Evolutionary conservation across 2,329 filamentous ascomycete genomes (phyloP).

Genomic region (Ceratocystis huliohia): DNA sequence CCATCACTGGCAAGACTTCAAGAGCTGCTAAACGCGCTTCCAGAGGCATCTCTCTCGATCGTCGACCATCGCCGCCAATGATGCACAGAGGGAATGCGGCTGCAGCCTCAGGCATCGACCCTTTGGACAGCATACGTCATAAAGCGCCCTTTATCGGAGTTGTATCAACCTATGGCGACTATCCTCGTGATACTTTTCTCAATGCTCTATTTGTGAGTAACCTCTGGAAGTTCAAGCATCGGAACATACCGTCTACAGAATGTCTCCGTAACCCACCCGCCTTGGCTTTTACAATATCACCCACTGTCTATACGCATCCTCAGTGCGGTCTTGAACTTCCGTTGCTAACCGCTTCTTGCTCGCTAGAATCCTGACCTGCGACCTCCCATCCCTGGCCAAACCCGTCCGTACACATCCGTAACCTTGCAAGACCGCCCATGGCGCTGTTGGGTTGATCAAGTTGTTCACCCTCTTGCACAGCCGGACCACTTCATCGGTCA

Average conservation of each 20-base stretch:
- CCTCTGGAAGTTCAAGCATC: neutral
- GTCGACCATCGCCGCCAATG: constrained; percentile 12
- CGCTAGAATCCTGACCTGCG: constrained; percentile 10
- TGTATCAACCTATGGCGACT: constrained; percentile 18
- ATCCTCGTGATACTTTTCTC: constrained; percentile 14
- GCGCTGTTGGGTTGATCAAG: constrained; percentile 20
- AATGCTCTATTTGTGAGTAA: constrained; percentile 19
- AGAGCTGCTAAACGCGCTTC: constrained; percentile 15
- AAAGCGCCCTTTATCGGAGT: constrained; percentile 18
- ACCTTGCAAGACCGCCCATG: constrained; percentile 14
- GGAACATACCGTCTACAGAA: neutral
- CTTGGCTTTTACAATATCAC: neutral
- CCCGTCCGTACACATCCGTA: constrained; percentile 15
- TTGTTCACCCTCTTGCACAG: constrained; percentile 18
- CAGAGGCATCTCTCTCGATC: constrained; percentile 11
- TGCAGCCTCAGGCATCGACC: neutral
- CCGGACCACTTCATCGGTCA: constrained; percentile 20
- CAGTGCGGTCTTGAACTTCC: neutral
- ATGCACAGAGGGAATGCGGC: neutral
- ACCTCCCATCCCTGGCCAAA: constrained; percentile 8
- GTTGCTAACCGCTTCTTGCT: neutral
- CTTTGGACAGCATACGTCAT: constrained; percentile 15
- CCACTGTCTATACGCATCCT: neutral
- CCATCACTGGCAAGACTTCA: constrained; percentile 7
- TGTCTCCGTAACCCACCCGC: neutral